These are phyloP conservation scores for Oenanthe javanica DNA, from an alignment of 140 eudicot species.

Conservation along the genomic window DNA sequence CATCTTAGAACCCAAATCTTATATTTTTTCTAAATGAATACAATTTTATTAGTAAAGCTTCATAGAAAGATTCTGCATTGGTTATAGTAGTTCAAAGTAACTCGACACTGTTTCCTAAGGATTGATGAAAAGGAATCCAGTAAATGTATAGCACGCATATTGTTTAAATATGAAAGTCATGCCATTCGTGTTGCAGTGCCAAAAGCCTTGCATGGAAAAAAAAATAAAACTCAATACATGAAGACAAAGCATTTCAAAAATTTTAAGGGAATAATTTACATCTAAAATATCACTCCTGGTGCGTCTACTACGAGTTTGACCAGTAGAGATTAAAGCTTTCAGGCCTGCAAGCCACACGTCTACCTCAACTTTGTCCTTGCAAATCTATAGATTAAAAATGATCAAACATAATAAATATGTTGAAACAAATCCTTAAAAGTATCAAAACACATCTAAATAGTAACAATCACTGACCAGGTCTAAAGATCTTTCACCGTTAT, in stretches of 20 bases:
- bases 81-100: background rate
- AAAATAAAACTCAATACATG: background rate
- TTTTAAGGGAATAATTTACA: slow-evolving; percentile 28
- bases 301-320: slow-evolving; percentile 35
- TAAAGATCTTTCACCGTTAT: slow-evolving; percentile 70
- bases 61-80: background rate
- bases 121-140: background rate
- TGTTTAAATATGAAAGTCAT: background rate
- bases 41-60: background rate
- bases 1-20: background rate
- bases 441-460: background rate
- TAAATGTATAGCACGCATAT: background rate
- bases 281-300: slow-evolving; percentile 53
- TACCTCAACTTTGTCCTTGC: slow-evolving; percentile 61
- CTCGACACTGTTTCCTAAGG: background rate
- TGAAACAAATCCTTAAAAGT: slow-evolving; percentile 12
- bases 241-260: slow-evolving; percentile 8
- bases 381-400: slow-evolving; percentile 42
- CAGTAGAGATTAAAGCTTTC: slow-evolving; percentile 45
- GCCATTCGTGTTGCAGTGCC: background rate
- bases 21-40: background rate
- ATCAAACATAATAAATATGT: background rate
- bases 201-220: background rate
- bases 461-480: slow-evolving; percentile 55
- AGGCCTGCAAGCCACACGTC: slow-evolving; percentile 82